Evolutionary conservation across 1,139 yeast species (phyloP).

Genomic region (Lodderomyces elongisporus): DNA sequence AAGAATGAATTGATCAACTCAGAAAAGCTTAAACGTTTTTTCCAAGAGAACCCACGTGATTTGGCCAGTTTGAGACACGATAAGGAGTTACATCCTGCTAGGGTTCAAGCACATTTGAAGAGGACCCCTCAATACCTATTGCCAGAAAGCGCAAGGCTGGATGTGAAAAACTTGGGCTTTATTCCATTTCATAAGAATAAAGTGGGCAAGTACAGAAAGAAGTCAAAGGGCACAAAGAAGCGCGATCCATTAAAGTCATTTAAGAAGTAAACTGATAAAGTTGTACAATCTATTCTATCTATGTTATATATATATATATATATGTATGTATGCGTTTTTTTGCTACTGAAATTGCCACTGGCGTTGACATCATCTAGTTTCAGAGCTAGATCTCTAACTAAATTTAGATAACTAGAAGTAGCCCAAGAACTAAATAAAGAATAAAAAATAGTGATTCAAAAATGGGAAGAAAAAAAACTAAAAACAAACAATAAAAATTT

Average conservation of each 20-base stretch:
- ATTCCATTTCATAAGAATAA: constrained; percentile 60
- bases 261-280: constrained; percentile 15
- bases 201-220: constrained; percentile 39
- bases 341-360: too few relatives aligned
- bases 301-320: too few relatives aligned
- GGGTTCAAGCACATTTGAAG: constrained; percentile 81
- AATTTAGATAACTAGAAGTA: too few relatives aligned
- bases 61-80: constrained; percentile 86
- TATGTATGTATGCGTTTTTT: too few relatives aligned
- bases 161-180: constrained; percentile 60
- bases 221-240: constrained; percentile 37
- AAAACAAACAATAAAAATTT: neutral
- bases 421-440: too few relatives aligned
- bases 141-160: constrained; percentile 71
- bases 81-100: constrained; percentile 75
- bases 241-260: constrained; percentile 67
- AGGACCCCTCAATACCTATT: constrained; percentile 88
- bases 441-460: too few relatives aligned
- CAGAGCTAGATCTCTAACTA: too few relatives aligned
- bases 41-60: constrained; percentile 98
- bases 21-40: constrained; percentile 88
- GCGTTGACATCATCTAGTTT: too few relatives aligned
- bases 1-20: constrained; percentile 82
- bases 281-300: constrained; percentile 2
- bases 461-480: neutral